Base-by-base conservation (phyloP, 257 asterid species). In the Sherardia arvensis region DNA sequence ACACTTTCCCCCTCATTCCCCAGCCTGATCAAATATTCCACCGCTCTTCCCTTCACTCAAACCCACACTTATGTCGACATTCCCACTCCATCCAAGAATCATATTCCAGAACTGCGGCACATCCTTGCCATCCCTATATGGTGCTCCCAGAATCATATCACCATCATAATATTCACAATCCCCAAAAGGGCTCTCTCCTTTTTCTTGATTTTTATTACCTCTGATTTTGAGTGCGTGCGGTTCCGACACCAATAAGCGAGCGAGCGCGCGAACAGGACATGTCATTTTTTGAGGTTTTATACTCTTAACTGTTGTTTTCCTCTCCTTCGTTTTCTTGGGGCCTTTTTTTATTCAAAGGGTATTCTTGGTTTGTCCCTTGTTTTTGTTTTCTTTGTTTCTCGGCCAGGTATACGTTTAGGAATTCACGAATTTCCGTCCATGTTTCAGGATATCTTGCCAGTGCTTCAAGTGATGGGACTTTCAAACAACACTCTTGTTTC, bases 271-370 rank as follows among this genome's bases (percentile, higher is more conserved):
- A 43, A 49, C 26, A 21, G 25, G 2, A 3, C 68, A 88, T 88
- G 97, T 87, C 94, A 66, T 74, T 81, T 74, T 5, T 78, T 10
- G 84, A 87, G 97, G 97, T 20, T 18, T 5, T 66, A n/a, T 53
- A 23, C 66, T 10, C n/a, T n/a, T n/a, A n/a, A n/a, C 5, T 66
- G 23, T 60, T 23, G 26, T 48, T 20, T 64, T 27, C 53, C 22
- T 32, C 26, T 62, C 28, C 45, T 26, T 68, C 63, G 23, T 70
- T 25, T 56, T 53, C 5, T 20, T n/a, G 38, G 20, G 28, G 5
- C 25, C 25, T 25, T 29, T n/a, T n/a, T 49, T 21, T 25, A 45
- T 3, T 26, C 40, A 3, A 14, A 40, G 2, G 23, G 57, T 33
- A 15, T 61, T 61, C 56, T 61, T 23, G 53, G 28, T 34, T 55